Percentiles rank a stretch among this genome's conserved stretches.
Conservation (phyloP, 352 stramenopile genomes). For the Globisporangium abappressorium region DNA sequence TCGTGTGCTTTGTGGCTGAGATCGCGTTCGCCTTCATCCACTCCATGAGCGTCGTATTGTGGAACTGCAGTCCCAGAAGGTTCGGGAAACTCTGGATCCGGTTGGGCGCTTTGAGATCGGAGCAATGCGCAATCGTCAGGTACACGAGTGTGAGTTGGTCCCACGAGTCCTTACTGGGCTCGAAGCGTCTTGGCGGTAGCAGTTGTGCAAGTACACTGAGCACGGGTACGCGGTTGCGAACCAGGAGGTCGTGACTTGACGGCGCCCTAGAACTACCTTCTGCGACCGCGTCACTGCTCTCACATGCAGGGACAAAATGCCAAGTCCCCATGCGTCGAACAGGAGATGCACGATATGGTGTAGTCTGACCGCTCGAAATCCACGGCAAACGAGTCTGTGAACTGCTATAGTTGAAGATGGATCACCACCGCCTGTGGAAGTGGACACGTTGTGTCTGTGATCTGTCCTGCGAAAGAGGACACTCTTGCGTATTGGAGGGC, state of each 20-base stretch:
- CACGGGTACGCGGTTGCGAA: conserved; percentile 23
- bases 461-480: no score
- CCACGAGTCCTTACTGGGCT: conserved; percentile 8
- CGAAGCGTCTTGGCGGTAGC: not conserved
- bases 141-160: conserved; percentile 11
- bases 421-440: no score
- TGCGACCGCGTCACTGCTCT: not conserved
- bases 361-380: no score
- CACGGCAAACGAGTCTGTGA: no score
- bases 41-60: conserved; percentile 13
- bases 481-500: no score
- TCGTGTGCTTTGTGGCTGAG: conserved; percentile 4
- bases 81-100: conserved; percentile 8
- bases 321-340: conserved; percentile 26
- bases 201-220: conserved; percentile 25
- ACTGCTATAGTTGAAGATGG: no score
- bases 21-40: conserved; percentile 8
- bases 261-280: not conserved
- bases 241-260: not conserved
- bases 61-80: conserved; percentile 2
- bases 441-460: no score
- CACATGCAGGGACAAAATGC: conserved; percentile 17
- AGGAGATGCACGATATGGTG: conserved; percentile 14
- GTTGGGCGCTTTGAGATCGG: not conserved
- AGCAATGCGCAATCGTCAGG: conserved; percentile 11